Evolutionary conservation across 345 rosid genomes (phyloP), one percentile per base, ranked within the genome.

Genomic region (Camelina hispida): DNA sequence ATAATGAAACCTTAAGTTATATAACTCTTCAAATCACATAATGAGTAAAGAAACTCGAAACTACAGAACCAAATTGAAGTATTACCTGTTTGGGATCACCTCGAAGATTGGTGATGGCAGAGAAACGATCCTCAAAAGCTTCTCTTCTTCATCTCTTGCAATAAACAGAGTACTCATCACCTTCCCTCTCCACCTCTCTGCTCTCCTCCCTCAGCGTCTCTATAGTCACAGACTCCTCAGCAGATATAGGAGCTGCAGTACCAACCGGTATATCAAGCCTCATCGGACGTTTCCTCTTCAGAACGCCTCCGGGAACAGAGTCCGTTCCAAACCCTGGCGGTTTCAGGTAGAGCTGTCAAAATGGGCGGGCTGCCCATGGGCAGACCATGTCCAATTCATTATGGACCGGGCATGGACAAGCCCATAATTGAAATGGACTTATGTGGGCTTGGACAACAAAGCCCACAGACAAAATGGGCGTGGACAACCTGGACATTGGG

Each of bases 81-180:
- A 12, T 47, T 78, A 93, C 98, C 98, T 88, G 89, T 48, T 87
- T 89, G 37, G 82, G 61, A 59, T 88, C 88, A 40, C 88, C 91
- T 6, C 82, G 85, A 65, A 86, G 48, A 66, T 76, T 75, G 14
- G 82, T 72, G 20, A 60, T 40, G 16, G 90, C 91, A 58, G 97
- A 91, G 82, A 78, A 87, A 0, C 98, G 90, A 85, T 93, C 98
- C 72, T 93, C 98, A 93, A 91, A 87, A 44, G 86, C 84, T 63
- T 88, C 89, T 75, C 96, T 83, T 82, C 83, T 88, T 17, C 97
- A 96, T 85, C 83, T 83, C 81, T 91, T 91, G 75, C 98, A 91
- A 67, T 80, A 86, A 59, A 93, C 96, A 0, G 89, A 85, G 67
- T 82, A 91, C 7, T 82, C 96, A 71, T 65, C 78, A 68, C 85